These are phyloP conservation scores for Coniochaeta sp. DNA, from an alignment of 2,329 filamentous ascomycete species.

Conservation along the genomic window DNA sequence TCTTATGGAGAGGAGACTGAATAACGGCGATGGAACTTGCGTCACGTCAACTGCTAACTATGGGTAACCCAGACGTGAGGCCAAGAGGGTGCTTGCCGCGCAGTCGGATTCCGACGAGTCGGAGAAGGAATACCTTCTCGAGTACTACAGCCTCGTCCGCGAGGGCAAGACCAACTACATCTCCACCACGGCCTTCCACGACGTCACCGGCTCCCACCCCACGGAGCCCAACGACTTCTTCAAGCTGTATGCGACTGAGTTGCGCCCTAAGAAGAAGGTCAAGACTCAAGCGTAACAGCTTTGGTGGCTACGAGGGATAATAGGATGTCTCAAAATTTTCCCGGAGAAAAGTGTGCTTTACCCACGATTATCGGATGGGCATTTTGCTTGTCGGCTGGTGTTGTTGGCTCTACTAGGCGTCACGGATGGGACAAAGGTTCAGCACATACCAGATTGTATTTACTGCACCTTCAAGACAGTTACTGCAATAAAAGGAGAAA, in stretches of 20 bases:
- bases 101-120: conserved; percentile 26
- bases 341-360: not conserved
- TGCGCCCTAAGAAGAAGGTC: conserved; percentile 26
- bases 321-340: too few relatives aligned
- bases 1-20: too few relatives aligned
- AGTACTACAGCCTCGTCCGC: conserved; percentile 44
- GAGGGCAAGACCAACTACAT: conserved; percentile 49
- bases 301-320: not conserved
- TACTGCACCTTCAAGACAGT: not conserved
- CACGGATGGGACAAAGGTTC: not conserved
- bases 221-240: conserved; percentile 41
- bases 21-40: too few relatives aligned
- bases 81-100: conserved; percentile 23
- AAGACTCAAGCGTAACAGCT: conserved; percentile 10
- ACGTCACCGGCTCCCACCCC: conserved; percentile 36
- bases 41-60: conserved; percentile 1
- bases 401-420: not conserved
- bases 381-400: not conserved
- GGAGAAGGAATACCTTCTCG: conserved; percentile 39
- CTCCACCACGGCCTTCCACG: conserved; percentile 39
- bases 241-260: conserved; percentile 31
- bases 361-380: not conserved
- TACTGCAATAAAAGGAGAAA: too few relatives aligned
- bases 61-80: conserved; percentile 15
- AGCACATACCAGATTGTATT: not conserved